Base-by-base conservation (phyloP, 2,329 filamentous ascomycete species). In the Torrubiellomyces zombiae region DNA sequence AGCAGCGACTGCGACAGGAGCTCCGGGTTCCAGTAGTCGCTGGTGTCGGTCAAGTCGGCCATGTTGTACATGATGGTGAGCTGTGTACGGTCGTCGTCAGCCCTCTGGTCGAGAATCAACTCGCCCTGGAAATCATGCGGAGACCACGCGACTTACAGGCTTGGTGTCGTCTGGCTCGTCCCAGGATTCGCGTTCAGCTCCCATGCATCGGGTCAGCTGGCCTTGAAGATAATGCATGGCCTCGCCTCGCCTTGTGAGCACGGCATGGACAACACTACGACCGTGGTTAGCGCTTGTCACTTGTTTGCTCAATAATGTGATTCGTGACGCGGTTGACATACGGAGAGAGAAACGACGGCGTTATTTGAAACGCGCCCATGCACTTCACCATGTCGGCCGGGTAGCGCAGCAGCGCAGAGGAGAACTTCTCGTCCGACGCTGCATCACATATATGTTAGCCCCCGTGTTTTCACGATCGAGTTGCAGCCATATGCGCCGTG, bases 21-120 rank as follows among this genome's bases (percentile, higher is more conserved):
- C 19, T 20, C 19, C 19, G 19, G 19, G 9, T 20, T 20, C 19
- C 19, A 20, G 19, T 20, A 20, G 19, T 20, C 19, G 9, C 19
- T 20, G 5, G 19, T 5, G 6, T 20, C 19, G 6, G 19, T 20
- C 5, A 20, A 12, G 6, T 20, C 19, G 9, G 19, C 9, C 19
- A 20, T 20, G 9, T 20, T 20, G 9, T 20, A 12, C 19, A 20
- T 20, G 19, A 20, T 20, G 19, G 19, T 20, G 19, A 20, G 19
- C 19, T 20, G 9, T 9, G 5, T 5, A 20, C 19, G 9, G 6
- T n/a, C n/a, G n/a, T n/a, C n/a, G n/a, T n/a, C n/a, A n/a, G n/a
- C n/a, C n/a, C n/a, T n/a, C n/a, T n/a, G n/a, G n/a, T n/a, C n/a
- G n/a, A n/a, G n/a, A n/a, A n/a, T n/a, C n/a, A n/a, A n/a, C n/a